These are phyloP conservation scores for Penicillium sp. DNA, from an alignment of 2,329 filamentous ascomycete species.

Conservation along the genomic window DNA sequence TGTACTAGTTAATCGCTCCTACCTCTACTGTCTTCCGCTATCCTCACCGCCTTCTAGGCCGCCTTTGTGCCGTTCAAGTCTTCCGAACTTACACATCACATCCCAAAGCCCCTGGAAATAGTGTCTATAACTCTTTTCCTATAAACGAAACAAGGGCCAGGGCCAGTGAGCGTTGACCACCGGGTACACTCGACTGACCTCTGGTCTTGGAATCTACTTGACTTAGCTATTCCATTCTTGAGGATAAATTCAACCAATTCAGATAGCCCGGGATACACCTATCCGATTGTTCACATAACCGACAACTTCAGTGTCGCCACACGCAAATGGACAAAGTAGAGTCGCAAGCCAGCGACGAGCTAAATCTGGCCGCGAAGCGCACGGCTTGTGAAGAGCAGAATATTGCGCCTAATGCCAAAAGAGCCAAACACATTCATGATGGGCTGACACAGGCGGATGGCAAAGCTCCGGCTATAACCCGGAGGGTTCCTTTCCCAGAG, in stretches of 20 bases:
- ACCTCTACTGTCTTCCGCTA: no score
- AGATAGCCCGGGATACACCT: no score
- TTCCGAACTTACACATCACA: background rate
- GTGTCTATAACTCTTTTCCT: background rate
- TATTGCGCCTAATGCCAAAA: background rate
- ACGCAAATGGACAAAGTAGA: background rate
- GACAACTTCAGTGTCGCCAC: background rate
- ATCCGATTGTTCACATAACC: background rate
- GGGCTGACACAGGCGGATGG: background rate
- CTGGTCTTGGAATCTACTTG: background rate
- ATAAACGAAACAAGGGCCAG: background rate
- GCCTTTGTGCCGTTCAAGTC: no score
- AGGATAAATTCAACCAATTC: no score
- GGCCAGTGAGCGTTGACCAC: background rate
- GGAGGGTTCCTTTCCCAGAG: slow-evolving; percentile 80
- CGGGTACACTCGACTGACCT: background rate
- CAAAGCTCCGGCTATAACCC: slow-evolving; percentile 27
- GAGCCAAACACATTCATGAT: background rate
- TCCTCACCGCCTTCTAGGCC: no score
- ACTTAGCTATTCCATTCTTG: no score
- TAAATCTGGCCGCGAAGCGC: background rate
- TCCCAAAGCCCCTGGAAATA: background rate
- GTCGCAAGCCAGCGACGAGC: background rate
- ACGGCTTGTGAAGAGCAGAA: background rate
- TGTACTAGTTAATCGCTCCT: no score